Conservation (phyloP, 1,139 yeast species). For the Blastobotrys capitulatus region DNA sequence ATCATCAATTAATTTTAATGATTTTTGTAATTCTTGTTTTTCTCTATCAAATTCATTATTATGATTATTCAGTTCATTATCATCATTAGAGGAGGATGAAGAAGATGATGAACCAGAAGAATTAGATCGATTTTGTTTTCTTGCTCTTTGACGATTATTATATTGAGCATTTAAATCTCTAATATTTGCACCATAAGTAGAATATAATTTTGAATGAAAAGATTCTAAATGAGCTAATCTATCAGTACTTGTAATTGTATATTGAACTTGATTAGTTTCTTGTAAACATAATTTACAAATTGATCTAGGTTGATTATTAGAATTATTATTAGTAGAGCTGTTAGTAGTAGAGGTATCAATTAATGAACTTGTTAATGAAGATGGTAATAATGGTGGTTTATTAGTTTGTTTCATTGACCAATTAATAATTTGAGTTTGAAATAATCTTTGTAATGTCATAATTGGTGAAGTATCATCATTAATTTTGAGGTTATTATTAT, state of each 20-base stretch:
- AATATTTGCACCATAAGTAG: slow-evolving; percentile 11
- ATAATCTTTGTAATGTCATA: slow-evolving; percentile 8
- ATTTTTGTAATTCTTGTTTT: not conserved
- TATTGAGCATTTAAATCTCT: slow-evolving; percentile 8
- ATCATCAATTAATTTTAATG: slow-evolving; percentile 3
- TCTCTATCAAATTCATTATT: not conserved
- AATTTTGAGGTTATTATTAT: not conserved
- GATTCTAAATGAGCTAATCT: slow-evolving; percentile 9
- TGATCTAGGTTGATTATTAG: not conserved
- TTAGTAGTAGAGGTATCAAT: not conserved
- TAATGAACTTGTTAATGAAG: not conserved
- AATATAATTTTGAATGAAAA: slow-evolving; percentile 7
- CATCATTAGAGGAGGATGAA: too few species aligned
- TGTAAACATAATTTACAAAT: slow-evolving; percentile 9
- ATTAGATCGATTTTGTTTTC: not conserved
- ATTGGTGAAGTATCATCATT: slow-evolving; percentile 10
- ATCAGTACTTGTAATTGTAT: slow-evolving; percentile 1
- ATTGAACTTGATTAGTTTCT: slow-evolving; percentile 7
- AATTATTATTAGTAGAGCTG: not conserved
- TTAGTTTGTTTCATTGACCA: not conserved
- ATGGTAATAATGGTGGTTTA: not conserved
- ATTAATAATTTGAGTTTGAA: slow-evolving; percentile 6
- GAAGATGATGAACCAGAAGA: too few species aligned
- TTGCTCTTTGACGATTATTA: not conserved
- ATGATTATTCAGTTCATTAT: too few species aligned